These are phyloP conservation scores for Microthyrium microscopicum DNA, from an alignment of 2,329 filamentous ascomycete species.

Conservation along the genomic window DNA sequence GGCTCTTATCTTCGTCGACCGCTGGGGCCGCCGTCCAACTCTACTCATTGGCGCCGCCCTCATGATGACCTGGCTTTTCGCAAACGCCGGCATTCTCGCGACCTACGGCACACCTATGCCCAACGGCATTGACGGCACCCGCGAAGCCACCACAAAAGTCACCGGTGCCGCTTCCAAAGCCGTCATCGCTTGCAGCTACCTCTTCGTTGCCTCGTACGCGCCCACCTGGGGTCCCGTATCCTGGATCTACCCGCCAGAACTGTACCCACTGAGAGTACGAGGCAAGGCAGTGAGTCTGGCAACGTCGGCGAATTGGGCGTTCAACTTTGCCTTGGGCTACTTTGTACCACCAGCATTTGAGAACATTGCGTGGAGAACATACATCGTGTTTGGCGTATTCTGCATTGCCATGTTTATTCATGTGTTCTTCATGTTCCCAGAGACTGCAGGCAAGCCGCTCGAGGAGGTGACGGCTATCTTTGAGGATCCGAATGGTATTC, in stretches of 20 bases:
- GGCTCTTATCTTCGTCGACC: slow-evolving; percentile 57
- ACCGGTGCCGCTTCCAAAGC: slow-evolving; percentile 23
- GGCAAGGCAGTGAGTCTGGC: slow-evolving; percentile 46
- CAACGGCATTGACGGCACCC: slow-evolving; percentile 23
- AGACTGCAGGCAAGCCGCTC: slow-evolving; percentile 57
- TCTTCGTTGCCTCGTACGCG: slow-evolving; percentile 55
- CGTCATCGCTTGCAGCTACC: slow-evolving; percentile 53
- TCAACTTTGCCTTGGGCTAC: slow-evolving; percentile 41
- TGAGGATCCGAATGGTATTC: slow-evolving; percentile 18
- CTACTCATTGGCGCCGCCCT: slow-evolving; percentile 48
- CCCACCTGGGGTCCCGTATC: slow-evolving; percentile 45
- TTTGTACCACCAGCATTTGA: slow-evolving; percentile 42
- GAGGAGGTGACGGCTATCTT: slow-evolving; percentile 68
- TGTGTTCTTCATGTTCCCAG: slow-evolving; percentile 32
- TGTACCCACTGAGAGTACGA: slow-evolving; percentile 45
- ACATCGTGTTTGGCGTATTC: slow-evolving; percentile 62
- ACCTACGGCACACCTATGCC: slow-evolving; percentile 33
- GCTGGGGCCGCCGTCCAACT: slow-evolving; percentile 55
- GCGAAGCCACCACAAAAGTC: slow-evolving; percentile 25
- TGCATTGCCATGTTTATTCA: slow-evolving; percentile 46
- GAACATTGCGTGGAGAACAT: slow-evolving; percentile 43
- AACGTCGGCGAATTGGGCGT: slow-evolving; percentile 45
- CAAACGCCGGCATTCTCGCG: slow-evolving; percentile 45
- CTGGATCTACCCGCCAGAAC: slow-evolving; percentile 43
- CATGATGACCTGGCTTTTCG: slow-evolving; percentile 47